A percentile compares a stretch with the other conserved stretches of the same genome.
phyloP scores from a whole-genome alignment of 371 early-diverging fungal species.

The Mortierella sp. region DNA sequence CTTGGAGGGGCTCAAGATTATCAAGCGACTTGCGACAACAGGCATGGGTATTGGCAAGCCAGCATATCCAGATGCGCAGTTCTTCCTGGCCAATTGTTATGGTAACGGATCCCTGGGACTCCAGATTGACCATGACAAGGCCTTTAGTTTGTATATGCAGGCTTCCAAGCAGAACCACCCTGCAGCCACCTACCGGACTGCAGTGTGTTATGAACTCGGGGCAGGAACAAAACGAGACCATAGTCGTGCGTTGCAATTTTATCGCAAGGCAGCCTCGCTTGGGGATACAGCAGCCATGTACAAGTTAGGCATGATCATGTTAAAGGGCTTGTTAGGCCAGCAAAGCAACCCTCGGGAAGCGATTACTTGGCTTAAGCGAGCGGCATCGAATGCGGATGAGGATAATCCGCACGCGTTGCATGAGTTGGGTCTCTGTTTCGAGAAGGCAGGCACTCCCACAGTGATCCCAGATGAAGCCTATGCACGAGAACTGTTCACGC shows the following conservation, averaged over 20 bases:
- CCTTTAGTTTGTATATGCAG: constrained; percentile 90
- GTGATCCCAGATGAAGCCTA: constrained; percentile 86
- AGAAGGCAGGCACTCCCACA: constrained; percentile 80
- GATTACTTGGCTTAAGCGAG: constrained; percentile 93
- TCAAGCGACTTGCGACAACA: constrained; percentile 77
- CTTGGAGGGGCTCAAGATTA: constrained; percentile 80
- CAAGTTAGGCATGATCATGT: constrained; percentile 89
- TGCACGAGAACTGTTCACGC: constrained; percentile 88
- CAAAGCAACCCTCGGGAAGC: constrained; percentile 85
- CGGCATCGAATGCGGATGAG: constrained; percentile 88
- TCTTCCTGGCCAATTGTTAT: constrained; percentile 91
- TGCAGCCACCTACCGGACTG: constrained; percentile 92
- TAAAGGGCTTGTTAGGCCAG: constrained; percentile 83
- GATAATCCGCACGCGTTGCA: constrained; percentile 94
- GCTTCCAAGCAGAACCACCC: constrained; percentile 95
- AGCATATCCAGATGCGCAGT: constrained; percentile 88
- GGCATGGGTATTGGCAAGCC: constrained; percentile 74
- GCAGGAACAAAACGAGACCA: constrained; percentile 92
- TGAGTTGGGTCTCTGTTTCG: constrained; percentile 91
- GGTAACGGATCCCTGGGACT: constrained; percentile 80
- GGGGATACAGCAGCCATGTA: constrained; percentile 97
- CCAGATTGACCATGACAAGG: constrained; percentile 85
- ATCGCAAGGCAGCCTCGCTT: constrained; percentile 92
- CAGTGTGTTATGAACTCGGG: constrained; percentile 95
- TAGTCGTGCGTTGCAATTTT: constrained; percentile 88